Evolutionary conservation across 805 yeast species (phyloP), one percentile per base, ranked within the genome.

Genomic region (Candida nemodendra): DNA sequence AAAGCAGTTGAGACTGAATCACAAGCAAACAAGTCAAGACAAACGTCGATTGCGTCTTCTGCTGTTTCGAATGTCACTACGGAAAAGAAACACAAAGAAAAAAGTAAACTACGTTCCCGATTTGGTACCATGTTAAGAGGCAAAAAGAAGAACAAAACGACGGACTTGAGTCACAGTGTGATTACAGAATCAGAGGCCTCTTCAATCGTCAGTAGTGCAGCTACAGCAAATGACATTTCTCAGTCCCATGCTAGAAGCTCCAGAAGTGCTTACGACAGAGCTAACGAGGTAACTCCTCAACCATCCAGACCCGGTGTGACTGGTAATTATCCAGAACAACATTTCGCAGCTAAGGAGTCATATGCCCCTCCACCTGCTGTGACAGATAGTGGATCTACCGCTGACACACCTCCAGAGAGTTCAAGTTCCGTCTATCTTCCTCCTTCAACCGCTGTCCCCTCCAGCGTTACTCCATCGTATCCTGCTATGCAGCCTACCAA

Each of bases 71-170:
- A n/a, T n/a, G n/a, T n/a, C n/a, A 32, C 46, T 9, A 30, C 42
- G 9, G 45, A 41, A 14, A 42, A 49, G 16, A 44, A 44, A 15
- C 49, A 41, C 12, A 56, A 57, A 36, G 61, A 68, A 46, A 55
- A 52, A 36, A 27, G 59, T 31, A 72, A 70, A 31, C 59, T 85
- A 51, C 78, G 77, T 60, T 82, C 89, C 5, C 79, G 68, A 53
- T 82, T 85, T 39, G 95, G 95, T 8, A 81, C 93, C 1, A 75
- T 85, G 45, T 79, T 85, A 51, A 56, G 57, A 35, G 54, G 60
- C 27, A 74, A 78, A 47, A 81, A 76, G 58, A 79, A 77, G 52
- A 68, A 69, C 44, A 65, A 67, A 31, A 60, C 62, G 13, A 29
- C 40, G 7, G 51, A 39, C 24, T 38, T 50, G 15, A 28, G 42